Conservation (phyloP, 106 monocot species). For the Narthecium ossifragum region DNA sequence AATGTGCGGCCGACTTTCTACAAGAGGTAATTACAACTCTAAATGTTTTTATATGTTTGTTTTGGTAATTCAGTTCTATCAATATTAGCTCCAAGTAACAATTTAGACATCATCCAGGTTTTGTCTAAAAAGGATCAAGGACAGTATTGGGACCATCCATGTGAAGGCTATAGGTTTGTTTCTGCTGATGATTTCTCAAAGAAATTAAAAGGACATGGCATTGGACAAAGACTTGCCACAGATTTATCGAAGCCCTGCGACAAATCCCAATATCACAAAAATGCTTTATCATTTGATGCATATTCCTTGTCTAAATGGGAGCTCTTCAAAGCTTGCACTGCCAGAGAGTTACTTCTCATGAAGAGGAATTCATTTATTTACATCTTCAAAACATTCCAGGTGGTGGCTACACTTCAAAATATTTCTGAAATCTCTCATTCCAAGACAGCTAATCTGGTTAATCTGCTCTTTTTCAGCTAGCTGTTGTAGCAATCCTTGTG, state of each 20-base stretch:
- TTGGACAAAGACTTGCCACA: constrained; percentile 34
- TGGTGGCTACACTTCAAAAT: not conserved
- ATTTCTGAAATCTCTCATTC: not conserved
- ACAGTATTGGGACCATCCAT: constrained; percentile 55
- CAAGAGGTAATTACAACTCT: constrained; percentile 59
- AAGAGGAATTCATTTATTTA: constrained; percentile 72
- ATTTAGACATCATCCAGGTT: constrained; percentile 46
- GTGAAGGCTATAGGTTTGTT: constrained; percentile 38
- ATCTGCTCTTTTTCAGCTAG: constrained; percentile 32
- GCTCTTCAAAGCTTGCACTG: constrained; percentile 58
- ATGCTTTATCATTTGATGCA: constrained; percentile 41
- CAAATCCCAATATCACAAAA: constrained; percentile 30
- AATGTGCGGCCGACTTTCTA: constrained; percentile 82
- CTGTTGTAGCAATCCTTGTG: constrained; percentile 32
- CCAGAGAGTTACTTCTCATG: constrained; percentile 81
- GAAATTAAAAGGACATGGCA: constrained; percentile 39
- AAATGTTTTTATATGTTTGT: too few relatives aligned
- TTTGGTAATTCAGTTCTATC: too few relatives aligned
- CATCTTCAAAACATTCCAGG: constrained; percentile 68
- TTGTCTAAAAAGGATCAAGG: constrained; percentile 78
- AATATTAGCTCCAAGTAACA: too few relatives aligned
- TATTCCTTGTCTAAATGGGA: constrained; percentile 73
- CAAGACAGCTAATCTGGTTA: not conserved
- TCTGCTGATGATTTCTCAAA: constrained; percentile 35
- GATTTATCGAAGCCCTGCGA: constrained; percentile 45